Conservation (phyloP, 148 eudicot species). For the Camellia granthamiana region DNA sequence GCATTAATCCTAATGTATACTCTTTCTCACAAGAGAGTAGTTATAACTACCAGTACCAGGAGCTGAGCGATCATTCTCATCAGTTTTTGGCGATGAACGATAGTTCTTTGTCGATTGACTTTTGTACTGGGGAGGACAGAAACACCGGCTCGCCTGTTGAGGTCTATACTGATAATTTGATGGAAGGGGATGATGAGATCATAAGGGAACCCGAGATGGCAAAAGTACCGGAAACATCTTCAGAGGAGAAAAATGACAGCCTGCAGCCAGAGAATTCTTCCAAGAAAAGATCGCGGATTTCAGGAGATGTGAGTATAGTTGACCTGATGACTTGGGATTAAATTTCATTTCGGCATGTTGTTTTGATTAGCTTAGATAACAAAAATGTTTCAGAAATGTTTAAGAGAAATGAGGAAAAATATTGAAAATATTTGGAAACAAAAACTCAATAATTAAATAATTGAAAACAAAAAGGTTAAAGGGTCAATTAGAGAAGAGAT, state of each 20-base stretch:
- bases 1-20: slow-evolving; percentile 13
- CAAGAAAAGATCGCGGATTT: slow-evolving; percentile 42
- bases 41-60: slow-evolving; percentile 17
- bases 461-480: no score
- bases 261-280: slow-evolving; percentile 21
- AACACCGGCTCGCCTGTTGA: not conserved
- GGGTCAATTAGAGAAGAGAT: no score
- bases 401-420: no score
- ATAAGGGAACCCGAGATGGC: slow-evolving; percentile 25
- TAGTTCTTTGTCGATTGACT: slow-evolving; percentile 27
- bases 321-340: not conserved
- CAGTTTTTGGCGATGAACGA: slow-evolving; percentile 21
- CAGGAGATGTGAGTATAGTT: slow-evolving; percentile 41
- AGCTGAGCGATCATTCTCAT: slow-evolving; percentile 8
- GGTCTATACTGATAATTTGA: slow-evolving; percentile 1
- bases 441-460: no score
- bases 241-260: slow-evolving; percentile 22
- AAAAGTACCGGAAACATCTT: slow-evolving; percentile 10
- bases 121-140: slow-evolving; percentile 16
- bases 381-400: no score
- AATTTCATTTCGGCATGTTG: not conserved
- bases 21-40: slow-evolving; percentile 23
- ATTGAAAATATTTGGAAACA: no score
- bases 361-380: no score
- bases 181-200: slow-evolving; percentile 29